Evolutionary conservation across 768 basidiomycete genomes (phyloP).

Genomic region (Collybia mongolica): DNA sequence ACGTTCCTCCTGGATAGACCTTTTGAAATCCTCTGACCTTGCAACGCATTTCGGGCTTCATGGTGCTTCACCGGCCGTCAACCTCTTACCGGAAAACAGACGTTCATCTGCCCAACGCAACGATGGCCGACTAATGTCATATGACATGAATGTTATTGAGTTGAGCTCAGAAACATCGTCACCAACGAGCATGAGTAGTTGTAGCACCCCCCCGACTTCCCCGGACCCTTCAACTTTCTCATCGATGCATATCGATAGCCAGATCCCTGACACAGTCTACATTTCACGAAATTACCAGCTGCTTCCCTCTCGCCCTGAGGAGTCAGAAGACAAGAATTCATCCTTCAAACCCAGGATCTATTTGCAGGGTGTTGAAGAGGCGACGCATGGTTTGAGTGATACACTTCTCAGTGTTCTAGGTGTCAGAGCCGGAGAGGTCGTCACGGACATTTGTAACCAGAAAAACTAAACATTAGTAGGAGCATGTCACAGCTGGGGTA

Average conservation of each 20-base stretch:
- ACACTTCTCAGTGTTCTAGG: conserved; percentile 46
- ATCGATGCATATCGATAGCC: conserved; percentile 9
- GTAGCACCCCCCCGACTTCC: conserved; percentile 22
- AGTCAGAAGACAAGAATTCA: not conserved
- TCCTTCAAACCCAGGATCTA: conserved; percentile 26
- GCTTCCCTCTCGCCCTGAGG: conserved; percentile 22
- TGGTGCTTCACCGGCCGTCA: conserved; percentile 16
- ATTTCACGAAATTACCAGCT: conserved; percentile 44
- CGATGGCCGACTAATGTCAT: conserved; percentile 7
- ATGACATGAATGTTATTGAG: conserved; percentile 4
- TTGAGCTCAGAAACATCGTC: conserved; percentile 8
- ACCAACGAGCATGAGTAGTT: conserved; percentile 16
- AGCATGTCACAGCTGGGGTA: not conserved
- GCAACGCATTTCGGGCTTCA: conserved; percentile 35
- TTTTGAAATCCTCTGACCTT: conserved; percentile 38
- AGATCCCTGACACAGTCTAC: conserved; percentile 20
- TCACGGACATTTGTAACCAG: conserved; percentile 31
- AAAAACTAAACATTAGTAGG: conserved; percentile 2
- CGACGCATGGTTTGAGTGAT: conserved; percentile 41
- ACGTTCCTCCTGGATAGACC: conserved; percentile 41
- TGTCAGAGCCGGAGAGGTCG: conserved; percentile 43
- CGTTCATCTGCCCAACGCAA: not conserved
- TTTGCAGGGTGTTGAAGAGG: conserved; percentile 35
- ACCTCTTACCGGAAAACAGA: conserved; percentile 22
- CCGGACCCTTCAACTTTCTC: conserved; percentile 20